Conservation (phyloP, 345 rosid species). For the Eucalyptus curtisii region DNA sequence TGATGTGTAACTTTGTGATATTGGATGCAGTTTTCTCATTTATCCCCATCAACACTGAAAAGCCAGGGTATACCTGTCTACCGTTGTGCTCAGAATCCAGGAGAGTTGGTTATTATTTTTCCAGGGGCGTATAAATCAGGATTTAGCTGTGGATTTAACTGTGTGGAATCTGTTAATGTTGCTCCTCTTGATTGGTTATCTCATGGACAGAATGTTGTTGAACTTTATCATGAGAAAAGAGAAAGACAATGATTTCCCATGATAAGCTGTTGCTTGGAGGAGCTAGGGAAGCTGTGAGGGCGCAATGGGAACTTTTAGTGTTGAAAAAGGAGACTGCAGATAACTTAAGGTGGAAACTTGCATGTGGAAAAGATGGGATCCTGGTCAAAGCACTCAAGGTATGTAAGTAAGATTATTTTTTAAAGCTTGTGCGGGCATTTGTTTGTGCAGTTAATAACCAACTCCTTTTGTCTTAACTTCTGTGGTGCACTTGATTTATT, state of each 20-base stretch:
- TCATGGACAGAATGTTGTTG: constrained; percentile 44
- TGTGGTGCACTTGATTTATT: neutral
- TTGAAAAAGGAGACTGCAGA: constrained; percentile 20
- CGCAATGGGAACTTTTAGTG: constrained; percentile 31
- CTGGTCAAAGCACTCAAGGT: constrained; percentile 53
- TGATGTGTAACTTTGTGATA: neutral
- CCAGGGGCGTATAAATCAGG: constrained; percentile 56
- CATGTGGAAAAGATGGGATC: constrained; percentile 41
- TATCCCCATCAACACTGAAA: constrained; percentile 28
- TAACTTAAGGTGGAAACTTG: constrained; percentile 32
- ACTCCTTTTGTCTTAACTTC: neutral
- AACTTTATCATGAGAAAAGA: constrained; percentile 29
- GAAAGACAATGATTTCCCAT: constrained; percentile 39
- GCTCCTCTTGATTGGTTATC: constrained; percentile 78
- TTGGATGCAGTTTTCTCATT: constrained; percentile 23
- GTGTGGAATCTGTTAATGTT: constrained; percentile 44
- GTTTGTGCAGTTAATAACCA: neutral
- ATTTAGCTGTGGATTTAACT: constrained; percentile 66
- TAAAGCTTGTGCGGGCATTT: neutral
- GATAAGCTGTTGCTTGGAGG: constrained; percentile 58
- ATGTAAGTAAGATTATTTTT: neutral
- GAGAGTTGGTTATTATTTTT: constrained; percentile 55
- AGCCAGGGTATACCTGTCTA: constrained; percentile 49
- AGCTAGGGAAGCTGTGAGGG: constrained; percentile 47
- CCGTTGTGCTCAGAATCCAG: constrained; percentile 52